A percentile compares a stretch with the other conserved stretches of the same genome.
Evolutionary conservation across 2,329 filamentous ascomycete species (phyloP).

Genomic region (Didymellaceae sp.): DNA sequence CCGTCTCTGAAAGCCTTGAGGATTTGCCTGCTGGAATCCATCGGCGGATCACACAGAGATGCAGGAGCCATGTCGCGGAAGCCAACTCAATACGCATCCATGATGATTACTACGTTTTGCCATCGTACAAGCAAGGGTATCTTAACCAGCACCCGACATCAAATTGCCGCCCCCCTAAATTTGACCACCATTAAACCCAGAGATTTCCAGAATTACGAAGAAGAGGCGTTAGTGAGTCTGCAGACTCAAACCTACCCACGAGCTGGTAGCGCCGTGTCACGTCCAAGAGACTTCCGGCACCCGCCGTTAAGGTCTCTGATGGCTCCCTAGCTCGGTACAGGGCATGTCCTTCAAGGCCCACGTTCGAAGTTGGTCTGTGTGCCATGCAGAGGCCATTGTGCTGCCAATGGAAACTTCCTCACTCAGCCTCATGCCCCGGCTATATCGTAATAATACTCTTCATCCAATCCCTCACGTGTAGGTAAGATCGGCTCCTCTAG

Average conservation of each 20-base stretch:
- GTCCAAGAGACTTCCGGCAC: constrained; percentile 7
- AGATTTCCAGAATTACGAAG: neutral
- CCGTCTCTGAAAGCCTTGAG: no score
- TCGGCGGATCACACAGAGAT: neutral
- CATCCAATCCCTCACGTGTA: constrained; percentile 82
- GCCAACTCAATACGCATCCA: constrained; percentile 13
- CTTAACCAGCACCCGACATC: constrained; percentile 13
- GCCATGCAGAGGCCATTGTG: constrained; percentile 4
- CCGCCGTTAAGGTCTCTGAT: neutral
- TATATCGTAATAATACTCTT: constrained; percentile 89
- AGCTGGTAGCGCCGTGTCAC: constrained; percentile 14
- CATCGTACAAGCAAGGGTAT: constrained; percentile 38
- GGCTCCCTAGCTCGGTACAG: constrained; percentile 1
- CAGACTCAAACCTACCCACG: neutral
- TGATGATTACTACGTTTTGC: constrained; percentile 19
- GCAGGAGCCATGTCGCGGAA: constrained; percentile 4
- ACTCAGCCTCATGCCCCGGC: constrained; percentile 35
- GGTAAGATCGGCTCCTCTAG: constrained; percentile 77
- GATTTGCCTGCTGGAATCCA: no score
- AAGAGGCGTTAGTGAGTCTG: neutral
- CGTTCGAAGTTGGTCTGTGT: constrained; percentile 1
- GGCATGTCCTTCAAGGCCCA: neutral
- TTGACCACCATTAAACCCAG: constrained; percentile 1
- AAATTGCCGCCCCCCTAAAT: constrained; percentile 5
- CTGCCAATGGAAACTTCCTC: constrained; percentile 11